These are phyloP conservation scores for Plantago elongata DNA, from an alignment of 257 asterid genomes.

Conservation along the genomic window DNA sequence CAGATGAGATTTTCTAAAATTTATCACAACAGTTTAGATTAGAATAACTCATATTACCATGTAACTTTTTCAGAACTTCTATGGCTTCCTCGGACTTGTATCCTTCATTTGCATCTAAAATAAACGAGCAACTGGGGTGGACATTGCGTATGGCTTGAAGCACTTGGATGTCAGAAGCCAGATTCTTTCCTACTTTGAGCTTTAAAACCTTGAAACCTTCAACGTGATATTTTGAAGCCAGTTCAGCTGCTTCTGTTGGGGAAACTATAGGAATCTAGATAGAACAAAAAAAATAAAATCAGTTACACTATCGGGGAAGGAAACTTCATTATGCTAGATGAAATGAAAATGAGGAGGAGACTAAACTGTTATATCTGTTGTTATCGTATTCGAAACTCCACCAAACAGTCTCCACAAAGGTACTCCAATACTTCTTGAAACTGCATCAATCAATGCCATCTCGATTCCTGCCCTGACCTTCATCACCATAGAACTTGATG, in stretches of 20 bases:
- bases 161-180: constrained; percentile 63
- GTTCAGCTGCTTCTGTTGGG: constrained; percentile 69
- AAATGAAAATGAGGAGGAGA: not conserved
- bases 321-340: not conserved
- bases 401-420: constrained; percentile 92
- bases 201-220: constrained; percentile 75
- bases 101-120: constrained; percentile 92
- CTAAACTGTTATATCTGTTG: constrained; percentile 82
- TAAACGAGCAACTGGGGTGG: constrained; percentile 76
- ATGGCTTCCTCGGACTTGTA: constrained; percentile 74
- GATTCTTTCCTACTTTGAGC: constrained; percentile 86
- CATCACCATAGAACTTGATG: constrained; percentile 30
- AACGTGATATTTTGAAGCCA: constrained; percentile 54
- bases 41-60: constrained; percentile 38
- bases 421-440: constrained; percentile 66
- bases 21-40: not conserved
- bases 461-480: constrained; percentile 95
- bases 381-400: constrained; percentile 62
- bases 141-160: constrained; percentile 73
- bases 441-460: constrained; percentile 96
- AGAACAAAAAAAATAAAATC: constrained; percentile 10
- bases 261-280: constrained; percentile 83
- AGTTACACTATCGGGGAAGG: constrained; percentile 15
- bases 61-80: constrained; percentile 64
- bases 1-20: too few relatives aligned